A percentile compares a stretch with the other conserved stretches of the same genome.
Evolutionary conservation across 352 stramenopile genomes (phyloP).

Genomic region (Pythium plurisporium): DNA sequence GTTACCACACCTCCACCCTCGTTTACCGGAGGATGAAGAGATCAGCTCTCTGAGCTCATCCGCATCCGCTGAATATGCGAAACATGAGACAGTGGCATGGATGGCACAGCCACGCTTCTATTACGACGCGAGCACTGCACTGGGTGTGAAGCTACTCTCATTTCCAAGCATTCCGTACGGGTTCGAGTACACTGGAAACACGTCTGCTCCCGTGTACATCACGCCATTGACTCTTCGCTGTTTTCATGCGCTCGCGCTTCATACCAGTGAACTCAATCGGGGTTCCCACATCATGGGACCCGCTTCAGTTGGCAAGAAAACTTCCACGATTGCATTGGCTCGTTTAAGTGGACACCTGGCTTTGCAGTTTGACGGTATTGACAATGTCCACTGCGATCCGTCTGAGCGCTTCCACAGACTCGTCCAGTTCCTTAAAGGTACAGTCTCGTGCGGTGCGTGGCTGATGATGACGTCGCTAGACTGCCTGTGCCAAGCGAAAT

Average conservation of each 20-base stretch:
- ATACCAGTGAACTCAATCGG: conserved; percentile 30
- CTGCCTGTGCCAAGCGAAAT: conserved; percentile 19
- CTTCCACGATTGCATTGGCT: conserved; percentile 34
- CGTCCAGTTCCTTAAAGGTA: conserved; percentile 44
- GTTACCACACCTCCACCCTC: not conserved
- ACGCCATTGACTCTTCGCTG: conserved; percentile 59
- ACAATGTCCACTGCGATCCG: not conserved
- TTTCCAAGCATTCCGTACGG: conserved; percentile 49
- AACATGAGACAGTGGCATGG: conserved; percentile 36
- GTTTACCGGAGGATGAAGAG: not conserved
- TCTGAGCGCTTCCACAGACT: conserved; percentile 28
- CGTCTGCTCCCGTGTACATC: conserved; percentile 30
- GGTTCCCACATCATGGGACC: conserved; percentile 37
- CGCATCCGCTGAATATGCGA: not conserved
- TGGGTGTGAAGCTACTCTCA: conserved; percentile 50
- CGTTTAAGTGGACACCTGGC: conserved; percentile 48
- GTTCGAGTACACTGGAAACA: conserved; percentile 69
- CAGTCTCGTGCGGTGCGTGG: conserved; percentile 50
- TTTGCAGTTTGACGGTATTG: conserved; percentile 33
- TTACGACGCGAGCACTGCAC: conserved; percentile 43
- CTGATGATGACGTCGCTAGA: conserved; percentile 38
- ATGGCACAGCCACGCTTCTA: conserved; percentile 60
- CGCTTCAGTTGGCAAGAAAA: conserved; percentile 42
- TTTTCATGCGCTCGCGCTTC: conserved; percentile 46
- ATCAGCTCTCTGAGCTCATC: not conserved